These are phyloP conservation scores for Mycena olivaceomarginata DNA, from an alignment of 768 basidiomycete species.

Conservation along the genomic window DNA sequence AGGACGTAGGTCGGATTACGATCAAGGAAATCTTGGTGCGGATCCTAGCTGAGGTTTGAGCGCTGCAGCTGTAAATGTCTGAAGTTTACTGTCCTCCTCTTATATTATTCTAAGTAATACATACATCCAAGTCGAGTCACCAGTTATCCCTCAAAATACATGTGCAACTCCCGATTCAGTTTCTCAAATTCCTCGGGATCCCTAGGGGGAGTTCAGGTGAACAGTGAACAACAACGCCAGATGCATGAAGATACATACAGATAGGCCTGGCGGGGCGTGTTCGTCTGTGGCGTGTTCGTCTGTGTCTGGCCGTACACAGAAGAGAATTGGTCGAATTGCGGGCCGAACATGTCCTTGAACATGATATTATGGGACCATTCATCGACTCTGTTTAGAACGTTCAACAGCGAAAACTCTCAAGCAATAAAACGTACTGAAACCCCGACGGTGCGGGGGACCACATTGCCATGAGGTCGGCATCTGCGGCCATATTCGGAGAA, in stretches of 20 bases:
- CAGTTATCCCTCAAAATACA: too few species aligned
- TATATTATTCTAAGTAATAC: too few species aligned
- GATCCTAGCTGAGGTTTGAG: slow-evolving; percentile 71
- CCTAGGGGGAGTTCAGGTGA: too few species aligned
- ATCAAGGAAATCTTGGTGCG: slow-evolving; percentile 82
- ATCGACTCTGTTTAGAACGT: slow-evolving; percentile 19
- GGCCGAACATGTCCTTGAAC: background rate
- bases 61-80: too few species aligned
- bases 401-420: background rate
- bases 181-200: too few species aligned
- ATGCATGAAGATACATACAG: too few species aligned
- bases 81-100: too few species aligned
- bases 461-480: slow-evolving; percentile 15
- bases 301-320: background rate
- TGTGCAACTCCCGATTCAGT: too few species aligned
- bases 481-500: background rate
- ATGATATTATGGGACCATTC: slow-evolving; percentile 39
- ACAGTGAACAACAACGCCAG: too few species aligned
- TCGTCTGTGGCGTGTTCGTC: background rate
- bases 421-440: slow-evolving; percentile 18
- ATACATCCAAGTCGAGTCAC: too few species aligned
- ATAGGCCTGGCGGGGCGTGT: too few species aligned
- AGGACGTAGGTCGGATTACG: slow-evolving; percentile 60
- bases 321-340: slow-evolving; percentile 8
- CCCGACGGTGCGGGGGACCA: slow-evolving; percentile 22